These are phyloP conservation scores for Leishmania tarentolae DNA, from an alignment of 208 protist genomes.

Conservation along the genomic window DNA sequence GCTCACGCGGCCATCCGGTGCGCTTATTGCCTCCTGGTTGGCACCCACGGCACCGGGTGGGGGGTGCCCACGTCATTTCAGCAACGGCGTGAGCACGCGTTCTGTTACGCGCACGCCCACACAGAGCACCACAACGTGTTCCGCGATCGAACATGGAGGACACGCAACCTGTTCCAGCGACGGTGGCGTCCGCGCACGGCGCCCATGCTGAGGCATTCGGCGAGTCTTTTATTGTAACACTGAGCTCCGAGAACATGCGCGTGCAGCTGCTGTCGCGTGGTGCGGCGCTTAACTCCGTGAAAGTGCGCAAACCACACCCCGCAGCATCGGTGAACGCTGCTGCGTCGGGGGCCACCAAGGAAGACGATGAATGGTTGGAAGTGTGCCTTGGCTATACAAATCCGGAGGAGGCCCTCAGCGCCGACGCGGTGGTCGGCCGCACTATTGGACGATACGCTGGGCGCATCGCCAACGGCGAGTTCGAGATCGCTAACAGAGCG, in stretches of 20 bases:
- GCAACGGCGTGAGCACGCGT: background rate
- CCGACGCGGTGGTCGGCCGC: constrained; percentile 24
- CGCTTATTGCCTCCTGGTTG: background rate
- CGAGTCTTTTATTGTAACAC: constrained; percentile 49
- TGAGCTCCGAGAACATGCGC: constrained; percentile 48
- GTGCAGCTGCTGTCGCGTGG: constrained; percentile 71
- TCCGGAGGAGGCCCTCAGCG: constrained; percentile 36
- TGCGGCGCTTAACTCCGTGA: constrained; percentile 65
- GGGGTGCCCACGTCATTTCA: background rate
- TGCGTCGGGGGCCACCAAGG: background rate
- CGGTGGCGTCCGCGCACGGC: constrained; percentile 11
- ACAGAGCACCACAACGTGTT: background rate
- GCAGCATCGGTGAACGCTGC: background rate
- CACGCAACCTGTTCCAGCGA: constrained; percentile 7
- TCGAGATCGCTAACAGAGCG: constrained; percentile 41
- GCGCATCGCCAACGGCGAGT: constrained; percentile 63
- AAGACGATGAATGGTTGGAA: constrained; percentile 46
- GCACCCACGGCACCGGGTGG: background rate
- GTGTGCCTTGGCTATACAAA: constrained; percentile 55
- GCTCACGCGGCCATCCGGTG: background rate
- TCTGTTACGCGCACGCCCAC: background rate
- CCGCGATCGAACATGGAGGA: constrained; percentile 6
- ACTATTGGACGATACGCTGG: constrained; percentile 69
- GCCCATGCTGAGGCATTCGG: constrained; percentile 62
- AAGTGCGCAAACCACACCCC: constrained; percentile 47